A percentile compares a stretch with the other conserved stretches of the same genome.
These are phyloP conservation scores for Floccularia luteovirens DNA, from an alignment of 768 basidiomycete species.

Conservation along the genomic window DNA sequence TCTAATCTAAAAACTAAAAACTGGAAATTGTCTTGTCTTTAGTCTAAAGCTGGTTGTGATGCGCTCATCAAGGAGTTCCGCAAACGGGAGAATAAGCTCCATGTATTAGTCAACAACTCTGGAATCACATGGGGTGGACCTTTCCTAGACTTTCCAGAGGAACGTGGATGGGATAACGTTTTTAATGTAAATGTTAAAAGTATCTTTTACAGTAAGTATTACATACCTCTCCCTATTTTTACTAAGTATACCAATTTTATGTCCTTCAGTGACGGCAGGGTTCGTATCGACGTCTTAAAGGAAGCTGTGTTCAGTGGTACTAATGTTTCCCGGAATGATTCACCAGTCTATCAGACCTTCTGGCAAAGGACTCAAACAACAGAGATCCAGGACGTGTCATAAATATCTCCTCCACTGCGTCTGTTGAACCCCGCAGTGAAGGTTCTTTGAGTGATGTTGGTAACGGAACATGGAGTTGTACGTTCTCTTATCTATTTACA, in stretches of 20 bases:
- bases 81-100: conserved; percentile 61
- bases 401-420: conserved; percentile 72
- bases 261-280: conserved; percentile 43
- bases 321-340: neutral
- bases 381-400: conserved; percentile 69
- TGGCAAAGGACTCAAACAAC: conserved; percentile 57
- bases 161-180: conserved; percentile 81
- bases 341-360: conserved; percentile 44
- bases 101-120: conserved; percentile 81
- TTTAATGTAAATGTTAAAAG: conserved; percentile 83
- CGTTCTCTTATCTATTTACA: conserved; percentile 20
- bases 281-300: conserved; percentile 11
- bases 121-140: conserved; percentile 76
- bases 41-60: conserved; percentile 79
- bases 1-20: neutral
- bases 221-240: conserved; percentile 3
- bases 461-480: conserved; percentile 74
- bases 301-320: neutral
- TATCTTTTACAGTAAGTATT: conserved; percentile 64
- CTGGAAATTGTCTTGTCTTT: conserved; percentile 1
- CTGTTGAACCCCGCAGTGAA: conserved; percentile 45
- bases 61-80: conserved; percentile 61
- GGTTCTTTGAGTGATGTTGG: conserved; percentile 43
- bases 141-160: conserved; percentile 66
- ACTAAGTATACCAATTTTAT: neutral